phyloP scores from a whole-genome alignment of 768 basidiomycete genomes.

The Pleurotus salmoneostramineus region DNA sequence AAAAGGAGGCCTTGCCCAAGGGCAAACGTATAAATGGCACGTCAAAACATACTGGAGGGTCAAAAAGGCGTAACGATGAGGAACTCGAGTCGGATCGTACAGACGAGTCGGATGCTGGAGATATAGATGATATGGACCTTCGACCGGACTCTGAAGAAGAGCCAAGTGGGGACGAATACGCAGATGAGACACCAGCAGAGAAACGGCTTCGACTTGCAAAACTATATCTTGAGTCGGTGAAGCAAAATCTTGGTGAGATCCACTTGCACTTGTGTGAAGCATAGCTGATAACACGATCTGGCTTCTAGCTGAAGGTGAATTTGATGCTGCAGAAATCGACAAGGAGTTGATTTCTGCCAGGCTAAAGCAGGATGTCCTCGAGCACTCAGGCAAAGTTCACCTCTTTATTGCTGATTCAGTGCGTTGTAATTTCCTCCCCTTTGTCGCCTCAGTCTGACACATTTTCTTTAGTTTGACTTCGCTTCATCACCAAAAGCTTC shows the following conservation, averaged over 20 bases:
- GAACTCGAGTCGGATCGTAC: slow-evolving; percentile 78
- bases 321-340: slow-evolving; percentile 95
- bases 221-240: slow-evolving; percentile 83
- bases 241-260: slow-evolving; percentile 62
- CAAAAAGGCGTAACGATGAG: slow-evolving; percentile 43
- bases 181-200: slow-evolving; percentile 87
- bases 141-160: slow-evolving; percentile 49
- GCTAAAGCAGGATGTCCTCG: slow-evolving; percentile 87
- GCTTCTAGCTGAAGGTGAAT: slow-evolving; percentile 74
- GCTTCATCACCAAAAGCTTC: slow-evolving; percentile 37
- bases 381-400: slow-evolving; percentile 86
- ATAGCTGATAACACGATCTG: neutral
- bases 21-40: slow-evolving; percentile 7
- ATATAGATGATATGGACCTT: slow-evolving; percentile 62
- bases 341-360: slow-evolving; percentile 87
- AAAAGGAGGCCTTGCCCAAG: neutral
- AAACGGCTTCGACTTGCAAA: slow-evolving; percentile 90
- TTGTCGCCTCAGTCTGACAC: neutral
- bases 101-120: slow-evolving; percentile 29
- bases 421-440: slow-evolving; percentile 20
- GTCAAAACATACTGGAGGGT: slow-evolving; percentile 17
- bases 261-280: neutral
- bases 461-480: slow-evolving; percentile 50
- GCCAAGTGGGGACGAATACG: slow-evolving; percentile 78
- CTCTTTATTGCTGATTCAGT: slow-evolving; percentile 75